Base-by-base conservation (phyloP, 2,329 filamentous ascomycete genomes). In the Ceratocystiopsis sp. region DNA sequence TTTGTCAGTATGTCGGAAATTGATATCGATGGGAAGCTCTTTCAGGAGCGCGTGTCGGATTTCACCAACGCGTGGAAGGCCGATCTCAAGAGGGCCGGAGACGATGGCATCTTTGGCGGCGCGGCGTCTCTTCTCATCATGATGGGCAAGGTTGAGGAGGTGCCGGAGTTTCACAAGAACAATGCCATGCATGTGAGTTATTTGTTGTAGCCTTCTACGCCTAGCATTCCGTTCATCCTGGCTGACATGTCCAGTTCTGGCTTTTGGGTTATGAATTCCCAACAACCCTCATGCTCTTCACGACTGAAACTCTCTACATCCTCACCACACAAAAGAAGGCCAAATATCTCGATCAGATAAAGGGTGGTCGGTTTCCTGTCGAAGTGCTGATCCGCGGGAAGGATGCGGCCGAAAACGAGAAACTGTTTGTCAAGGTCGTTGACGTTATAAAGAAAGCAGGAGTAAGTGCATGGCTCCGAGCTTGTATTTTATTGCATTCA, bases 261-360 rank as follows among this genome's bases (percentile, higher is more conserved):
- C 72, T 98, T 44, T 75, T 98, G 49, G 91, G 91, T 55, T 98
- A 98, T 68, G 91, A 98, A 61, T 98, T 98, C 57, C 91, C 91
- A 33, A 87, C 89, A 35, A 98, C 91, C 0, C 69, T 98, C 50
- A 85, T 98, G 69, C 72, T 98, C 42, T 78, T 98, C 59, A 96
- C 89, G 1, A 67, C 79, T 48, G 91, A 96, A 48, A 77, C 78
- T 39, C 70, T 96, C 53, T 93, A 91, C 63, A 80, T 96, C 46
- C 78, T 98, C 51, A 98, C 91, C 8, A 98, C 91, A 7, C 80
- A 84, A 46, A 98, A 98, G 66, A 98, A 98, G 86, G 87, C 91
- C 21, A 89, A 93, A 57, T 87, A 96, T 61, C 71, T 98, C 38
- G 86, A 95, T 55, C 79, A 83, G 50, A 71, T 98, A 53, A 93